phyloP scores from a whole-genome alignment of 768 basidiomycete species.

The Russula lepida region DNA sequence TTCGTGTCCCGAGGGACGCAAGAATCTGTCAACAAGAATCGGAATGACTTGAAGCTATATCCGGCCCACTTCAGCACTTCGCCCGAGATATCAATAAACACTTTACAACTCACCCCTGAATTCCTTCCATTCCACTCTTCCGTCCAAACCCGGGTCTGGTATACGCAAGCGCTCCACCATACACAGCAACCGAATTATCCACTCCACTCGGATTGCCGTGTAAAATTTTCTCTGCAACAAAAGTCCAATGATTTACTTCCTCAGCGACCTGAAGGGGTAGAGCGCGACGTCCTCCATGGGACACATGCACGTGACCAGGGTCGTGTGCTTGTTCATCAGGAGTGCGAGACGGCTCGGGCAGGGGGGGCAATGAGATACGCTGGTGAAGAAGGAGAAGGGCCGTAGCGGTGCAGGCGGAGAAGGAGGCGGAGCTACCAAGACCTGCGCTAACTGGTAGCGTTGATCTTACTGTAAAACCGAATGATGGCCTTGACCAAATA shows the following conservation, averaged over 20 bases:
- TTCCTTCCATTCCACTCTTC: constrained; percentile 74
- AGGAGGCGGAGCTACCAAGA: constrained; percentile 94
- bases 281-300: constrained; percentile 57
- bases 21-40: constrained; percentile 88
- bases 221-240: constrained; percentile 89
- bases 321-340: constrained; percentile 24
- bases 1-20: constrained; percentile 92
- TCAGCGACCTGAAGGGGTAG: constrained; percentile 59
- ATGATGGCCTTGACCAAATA: constrained; percentile 47
- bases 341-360: constrained; percentile 37
- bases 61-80: constrained; percentile 5
- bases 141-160: constrained; percentile 70
- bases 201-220: constrained; percentile 98
- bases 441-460: constrained; percentile 93
- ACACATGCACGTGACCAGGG: constrained; percentile 50
- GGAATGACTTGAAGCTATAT: constrained; percentile 78
- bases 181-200: constrained; percentile 90
- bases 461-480: constrained; percentile 76
- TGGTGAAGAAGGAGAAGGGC: constrained; percentile 68
- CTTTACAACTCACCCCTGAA: constrained; percentile 56
- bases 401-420: constrained; percentile 79
- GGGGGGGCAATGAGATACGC: constrained; percentile 52
- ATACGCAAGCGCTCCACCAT: constrained; percentile 89
- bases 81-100: not conserved
- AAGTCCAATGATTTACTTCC: constrained; percentile 87